A percentile compares a stretch with the other conserved stretches of the same genome.
Conservation (phyloP, 306 rosid species). For the Casuarina cunninghamiana region DNA sequence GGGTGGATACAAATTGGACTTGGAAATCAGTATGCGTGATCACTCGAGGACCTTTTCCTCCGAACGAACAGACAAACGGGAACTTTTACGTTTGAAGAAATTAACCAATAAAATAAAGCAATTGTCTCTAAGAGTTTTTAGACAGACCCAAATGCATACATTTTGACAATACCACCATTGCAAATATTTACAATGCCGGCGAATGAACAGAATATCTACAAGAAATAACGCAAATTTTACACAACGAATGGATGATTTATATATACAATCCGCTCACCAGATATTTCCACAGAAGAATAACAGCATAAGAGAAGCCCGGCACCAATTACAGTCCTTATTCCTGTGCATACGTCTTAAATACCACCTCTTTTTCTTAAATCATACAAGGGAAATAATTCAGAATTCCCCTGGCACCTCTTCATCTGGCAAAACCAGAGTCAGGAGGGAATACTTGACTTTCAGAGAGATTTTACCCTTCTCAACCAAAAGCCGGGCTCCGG, state of each 20-base stretch:
- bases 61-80: too few species aligned
- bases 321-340: background rate
- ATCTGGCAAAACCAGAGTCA: slow-evolving; percentile 59
- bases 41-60: too few species aligned
- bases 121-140: too few species aligned
- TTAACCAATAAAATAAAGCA: too few species aligned
- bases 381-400: background rate
- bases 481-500: slow-evolving; percentile 73
- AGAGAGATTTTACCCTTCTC: slow-evolving; percentile 82
- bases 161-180: background rate
- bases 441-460: slow-evolving; percentile 74
- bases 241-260: slow-evolving; percentile 38
- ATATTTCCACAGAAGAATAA: background rate
- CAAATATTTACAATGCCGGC: background rate
- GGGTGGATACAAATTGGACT: too few species aligned
- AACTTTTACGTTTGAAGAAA: too few species aligned
- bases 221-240: slow-evolving; percentile 41
- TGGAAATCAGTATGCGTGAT: too few species aligned
- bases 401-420: slow-evolving; percentile 46
- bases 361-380: background rate
- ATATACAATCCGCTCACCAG: slow-evolving; percentile 41
- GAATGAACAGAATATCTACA: slow-evolving; percentile 31
- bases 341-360: background rate
- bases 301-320: background rate
- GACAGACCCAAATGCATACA: too few species aligned